Conservation (phyloP, 768 basidiomycete species). For the Suillus paluster region DNA sequence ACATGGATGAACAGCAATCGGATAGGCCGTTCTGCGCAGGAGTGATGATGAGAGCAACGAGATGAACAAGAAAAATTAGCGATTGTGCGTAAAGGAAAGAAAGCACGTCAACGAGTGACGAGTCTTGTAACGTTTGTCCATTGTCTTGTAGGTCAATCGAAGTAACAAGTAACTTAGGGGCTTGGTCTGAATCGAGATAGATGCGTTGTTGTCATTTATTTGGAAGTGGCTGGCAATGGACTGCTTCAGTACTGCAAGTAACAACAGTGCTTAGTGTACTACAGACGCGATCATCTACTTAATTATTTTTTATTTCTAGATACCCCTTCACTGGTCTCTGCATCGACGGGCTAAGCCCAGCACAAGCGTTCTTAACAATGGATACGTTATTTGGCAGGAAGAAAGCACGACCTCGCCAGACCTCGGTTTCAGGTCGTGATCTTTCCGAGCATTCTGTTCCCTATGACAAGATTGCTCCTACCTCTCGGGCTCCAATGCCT, state of each 20-base stretch:
- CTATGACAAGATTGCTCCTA: conserved; percentile 68
- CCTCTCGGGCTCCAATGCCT: conserved; percentile 61
- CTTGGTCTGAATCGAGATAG: neutral
- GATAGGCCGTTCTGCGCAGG: neutral
- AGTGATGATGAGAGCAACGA: neutral
- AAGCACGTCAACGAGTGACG: neutral
- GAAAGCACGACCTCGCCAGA: conserved; percentile 60
- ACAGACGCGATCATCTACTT: conserved; percentile 3
- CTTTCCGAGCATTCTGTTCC: conserved; percentile 70
- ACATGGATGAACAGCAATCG: neutral
- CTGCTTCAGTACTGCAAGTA: neutral
- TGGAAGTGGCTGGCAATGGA: conserved; percentile 3
- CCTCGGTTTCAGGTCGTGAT: conserved; percentile 64
- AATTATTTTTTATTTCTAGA: conserved; percentile 8
- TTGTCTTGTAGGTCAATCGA: neutral
- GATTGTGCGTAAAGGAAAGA: neutral
- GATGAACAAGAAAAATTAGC: neutral
- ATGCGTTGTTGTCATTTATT: neutral
- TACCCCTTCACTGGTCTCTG: neutral
- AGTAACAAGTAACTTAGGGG: neutral
- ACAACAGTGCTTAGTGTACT: neutral
- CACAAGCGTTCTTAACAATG: conserved; percentile 42
- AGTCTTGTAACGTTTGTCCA: neutral
- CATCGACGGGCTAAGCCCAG: conserved; percentile 3
- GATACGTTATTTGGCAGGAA: conserved; percentile 70